Percentiles rank a stretch among this genome's conserved stretches.
These are phyloP conservation scores for Chaetoceros tenuissimus DNA, from an alignment of 108 stramenopile species.

Conservation along the genomic window DNA sequence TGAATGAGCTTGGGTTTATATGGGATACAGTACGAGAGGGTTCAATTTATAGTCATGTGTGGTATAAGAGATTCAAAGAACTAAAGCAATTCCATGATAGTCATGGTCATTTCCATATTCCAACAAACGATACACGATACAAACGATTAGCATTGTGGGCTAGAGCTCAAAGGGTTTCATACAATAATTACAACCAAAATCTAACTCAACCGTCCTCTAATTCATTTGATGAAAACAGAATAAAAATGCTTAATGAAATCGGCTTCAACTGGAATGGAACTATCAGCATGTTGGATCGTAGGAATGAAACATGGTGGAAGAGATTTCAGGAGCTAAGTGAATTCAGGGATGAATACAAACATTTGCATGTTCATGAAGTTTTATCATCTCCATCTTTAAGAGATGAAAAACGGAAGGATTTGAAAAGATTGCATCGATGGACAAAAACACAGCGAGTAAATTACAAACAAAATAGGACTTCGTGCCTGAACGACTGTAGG, in stretches of 20 bases:
- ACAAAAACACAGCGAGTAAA: not conserved
- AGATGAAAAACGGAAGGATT: too few species aligned
- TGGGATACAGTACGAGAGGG: constrained; percentile 3
- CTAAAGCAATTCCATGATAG: constrained; percentile 8
- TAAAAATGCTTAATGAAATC: not conserved
- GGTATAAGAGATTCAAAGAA: constrained; percentile 5
- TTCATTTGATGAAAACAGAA: not conserved
- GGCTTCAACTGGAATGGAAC: not conserved
- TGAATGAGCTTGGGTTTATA: constrained; percentile 8
- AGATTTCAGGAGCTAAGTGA: not conserved
- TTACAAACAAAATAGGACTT: not conserved
- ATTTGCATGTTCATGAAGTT: too few species aligned
- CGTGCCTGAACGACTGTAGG: not conserved
- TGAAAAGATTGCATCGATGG: not conserved
- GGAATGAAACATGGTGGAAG: not conserved
- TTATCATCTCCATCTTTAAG: too few species aligned
- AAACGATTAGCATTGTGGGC: not conserved
- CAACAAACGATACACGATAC: not conserved
- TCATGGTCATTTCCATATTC: constrained; percentile 19
- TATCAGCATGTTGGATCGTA: not conserved
- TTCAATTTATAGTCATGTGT: not conserved
- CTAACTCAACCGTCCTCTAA: too few species aligned
- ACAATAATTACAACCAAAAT: not conserved
- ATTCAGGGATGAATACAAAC: not conserved
- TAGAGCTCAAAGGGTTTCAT: not conserved